These are phyloP conservation scores for Coffea canephora DNA, from an alignment of 257 asterid species.

Conservation along the genomic window DNA sequence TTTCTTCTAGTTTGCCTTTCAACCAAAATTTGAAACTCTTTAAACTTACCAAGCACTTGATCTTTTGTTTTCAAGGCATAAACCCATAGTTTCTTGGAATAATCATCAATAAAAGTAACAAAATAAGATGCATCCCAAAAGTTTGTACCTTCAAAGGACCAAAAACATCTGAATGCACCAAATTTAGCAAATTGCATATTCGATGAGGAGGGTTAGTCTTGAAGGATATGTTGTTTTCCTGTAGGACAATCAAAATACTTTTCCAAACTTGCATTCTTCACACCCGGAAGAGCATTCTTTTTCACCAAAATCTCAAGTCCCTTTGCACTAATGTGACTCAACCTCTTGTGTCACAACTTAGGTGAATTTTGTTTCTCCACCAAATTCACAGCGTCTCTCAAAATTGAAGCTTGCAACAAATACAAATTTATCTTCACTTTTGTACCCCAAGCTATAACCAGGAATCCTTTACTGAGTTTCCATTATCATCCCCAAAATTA, in stretches of 20 bases:
- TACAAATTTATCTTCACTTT: neutral
- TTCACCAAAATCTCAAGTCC: neutral
- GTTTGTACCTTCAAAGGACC: neutral
- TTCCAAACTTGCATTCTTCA: neutral
- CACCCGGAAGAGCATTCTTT: neutral
- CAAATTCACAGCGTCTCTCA: neutral
- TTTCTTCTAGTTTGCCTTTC: neutral
- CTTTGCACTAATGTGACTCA: neutral
- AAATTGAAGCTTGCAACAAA: neutral
- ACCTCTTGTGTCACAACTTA: neutral
- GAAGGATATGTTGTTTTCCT: neutral
- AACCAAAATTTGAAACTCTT: neutral
- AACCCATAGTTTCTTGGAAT: neutral
- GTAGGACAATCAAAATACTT: neutral
- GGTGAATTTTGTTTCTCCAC: too few species aligned
- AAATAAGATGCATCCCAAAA: neutral
- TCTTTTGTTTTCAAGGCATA: neutral
- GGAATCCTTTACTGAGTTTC: neutral
- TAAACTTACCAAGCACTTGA: neutral
- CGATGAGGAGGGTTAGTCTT: neutral
- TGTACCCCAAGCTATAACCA: neutral
- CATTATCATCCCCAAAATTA: neutral
- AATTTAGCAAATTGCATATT: neutral
- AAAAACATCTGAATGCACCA: neutral
- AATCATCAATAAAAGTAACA: neutral